Evolutionary conservation across 2,329 filamentous ascomycete genomes (phyloP).

Genomic region (Fusarium clavum): DNA sequence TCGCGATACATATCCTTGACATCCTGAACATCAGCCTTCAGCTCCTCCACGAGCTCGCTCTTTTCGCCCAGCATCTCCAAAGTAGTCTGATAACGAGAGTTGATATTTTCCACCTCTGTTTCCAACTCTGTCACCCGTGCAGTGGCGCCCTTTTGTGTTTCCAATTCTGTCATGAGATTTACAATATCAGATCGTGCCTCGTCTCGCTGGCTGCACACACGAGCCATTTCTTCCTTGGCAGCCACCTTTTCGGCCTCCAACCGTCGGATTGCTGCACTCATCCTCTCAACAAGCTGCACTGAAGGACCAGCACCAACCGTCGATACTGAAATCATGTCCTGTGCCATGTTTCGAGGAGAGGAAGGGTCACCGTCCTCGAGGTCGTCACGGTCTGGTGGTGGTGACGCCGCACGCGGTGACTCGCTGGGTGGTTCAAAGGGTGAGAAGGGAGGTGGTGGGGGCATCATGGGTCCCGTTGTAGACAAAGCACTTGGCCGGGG

Average conservation of each 20-base stretch:
- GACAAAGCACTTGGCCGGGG: slow-evolving; percentile 57
- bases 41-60: slow-evolving; percentile 92
- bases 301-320: slow-evolving; percentile 91
- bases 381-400: slow-evolving; percentile 61
- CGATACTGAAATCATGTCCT: slow-evolving; percentile 89
- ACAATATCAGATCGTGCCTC: slow-evolving; percentile 95
- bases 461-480: slow-evolving; percentile 51
- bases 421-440: slow-evolving; percentile 58
- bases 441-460: slow-evolving; percentile 56
- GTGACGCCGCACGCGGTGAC: slow-evolving; percentile 53
- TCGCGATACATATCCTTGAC: slow-evolving; percentile 97
- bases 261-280: slow-evolving; percentile 92
- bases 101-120: slow-evolving; percentile 73
- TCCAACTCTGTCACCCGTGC: slow-evolving; percentile 73
- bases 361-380: slow-evolving; percentile 60
- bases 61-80: slow-evolving; percentile 97
- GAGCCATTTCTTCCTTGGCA: slow-evolving; percentile 84
- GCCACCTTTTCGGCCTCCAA: slow-evolving; percentile 93
- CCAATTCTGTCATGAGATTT: slow-evolving; percentile 85
- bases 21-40: slow-evolving; percentile 88
- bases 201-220: slow-evolving; percentile 87
- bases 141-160: slow-evolving; percentile 72
- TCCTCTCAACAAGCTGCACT: slow-evolving; percentile 94
- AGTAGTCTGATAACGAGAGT: slow-evolving; percentile 86
- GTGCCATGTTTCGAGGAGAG: slow-evolving; percentile 76